Base-by-base conservation (phyloP, 2,329 filamentous ascomycete genomes). In the Helotiales sp. region DNA sequence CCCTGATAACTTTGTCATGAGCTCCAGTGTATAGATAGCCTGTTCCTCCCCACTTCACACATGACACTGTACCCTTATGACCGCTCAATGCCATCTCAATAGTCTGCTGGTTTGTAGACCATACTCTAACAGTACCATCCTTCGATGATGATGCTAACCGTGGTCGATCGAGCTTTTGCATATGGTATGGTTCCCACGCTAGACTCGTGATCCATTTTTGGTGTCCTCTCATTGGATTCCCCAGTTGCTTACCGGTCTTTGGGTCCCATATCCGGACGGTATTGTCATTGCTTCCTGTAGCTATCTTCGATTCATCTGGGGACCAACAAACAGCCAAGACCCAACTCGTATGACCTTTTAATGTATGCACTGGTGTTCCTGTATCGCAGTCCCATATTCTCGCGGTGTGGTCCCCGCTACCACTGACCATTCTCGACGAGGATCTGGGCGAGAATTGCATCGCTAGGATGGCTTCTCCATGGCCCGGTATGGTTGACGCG, bases 301-400 rank as follows among this genome's bases (percentile, higher is more conserved):
- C 93, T 51, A 98, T 82, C 44, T 88, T 82, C 27, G 81, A 81
- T 10, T 89, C 91, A 69, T 97, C 91, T 0, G 93, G 91, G 13
- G 90, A 92, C 85, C 91, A 98, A 54, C 86, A 85, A 3, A 96
- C 91, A 1, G 87, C 90, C 55, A 98, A 75, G 3, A 98, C 92
- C 93, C 93, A 97, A 60, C 89, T 89, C 2, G 88, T 87, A 73
- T 98, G 95, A 0, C 92, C 92, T 67, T 91, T 89, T 49, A 98
- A 76, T 0, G 92, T 98, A 73, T 90, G 84, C 60, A 91, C 83
- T 0, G 93, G 92, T 10, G 92, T 97, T 48, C 93, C 93, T 0
- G 92, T 97, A 68, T 97, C 91, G 49, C 91, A 93, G 69, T 99
- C 93, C 91, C 91, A 97, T 76, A 98, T 88, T 56, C 93, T 80